phyloP scores from a whole-genome alignment of 1,139 yeast species.

The Diutina siamensis region DNA sequence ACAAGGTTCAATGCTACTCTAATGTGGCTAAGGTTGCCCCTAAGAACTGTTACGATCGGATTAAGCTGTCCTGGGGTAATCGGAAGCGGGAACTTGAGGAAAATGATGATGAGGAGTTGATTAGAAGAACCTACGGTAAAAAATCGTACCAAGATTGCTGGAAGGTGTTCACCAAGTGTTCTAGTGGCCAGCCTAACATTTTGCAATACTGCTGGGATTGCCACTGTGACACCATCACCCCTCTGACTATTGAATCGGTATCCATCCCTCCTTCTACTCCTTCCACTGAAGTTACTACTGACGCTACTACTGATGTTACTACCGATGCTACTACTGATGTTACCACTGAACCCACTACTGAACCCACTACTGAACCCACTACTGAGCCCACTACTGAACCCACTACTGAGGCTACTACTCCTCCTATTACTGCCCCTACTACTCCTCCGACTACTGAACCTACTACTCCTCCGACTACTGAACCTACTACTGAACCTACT shows the following conservation, averaged over 20 bases:
- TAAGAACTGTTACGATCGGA: neutral
- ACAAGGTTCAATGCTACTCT: neutral
- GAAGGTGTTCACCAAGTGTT: neutral
- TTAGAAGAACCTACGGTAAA: neutral
- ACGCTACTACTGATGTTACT: too few species aligned
- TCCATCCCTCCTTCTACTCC: neutral
- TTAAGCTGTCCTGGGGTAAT: neutral
- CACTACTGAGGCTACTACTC: neutral
- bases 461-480: neutral
- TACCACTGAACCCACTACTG: neutral
- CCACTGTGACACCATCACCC: neutral
- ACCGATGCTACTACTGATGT: too few species aligned
- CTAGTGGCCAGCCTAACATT: neutral
- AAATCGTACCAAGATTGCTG: conserved; percentile 2
- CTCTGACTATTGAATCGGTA: too few species aligned
- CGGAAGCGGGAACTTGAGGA: neutral
- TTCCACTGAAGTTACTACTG: too few species aligned
- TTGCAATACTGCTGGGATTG: conserved; percentile 5
- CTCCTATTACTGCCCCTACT: neutral
- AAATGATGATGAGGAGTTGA: neutral
- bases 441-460: neutral
- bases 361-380: neutral
- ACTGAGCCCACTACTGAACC: neutral
- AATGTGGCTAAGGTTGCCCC: neutral
- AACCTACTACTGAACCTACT: too few species aligned